These are phyloP conservation scores for Lepidium sativum DNA, from an alignment of 345 rosid genomes.

Conservation along the genomic window DNA sequence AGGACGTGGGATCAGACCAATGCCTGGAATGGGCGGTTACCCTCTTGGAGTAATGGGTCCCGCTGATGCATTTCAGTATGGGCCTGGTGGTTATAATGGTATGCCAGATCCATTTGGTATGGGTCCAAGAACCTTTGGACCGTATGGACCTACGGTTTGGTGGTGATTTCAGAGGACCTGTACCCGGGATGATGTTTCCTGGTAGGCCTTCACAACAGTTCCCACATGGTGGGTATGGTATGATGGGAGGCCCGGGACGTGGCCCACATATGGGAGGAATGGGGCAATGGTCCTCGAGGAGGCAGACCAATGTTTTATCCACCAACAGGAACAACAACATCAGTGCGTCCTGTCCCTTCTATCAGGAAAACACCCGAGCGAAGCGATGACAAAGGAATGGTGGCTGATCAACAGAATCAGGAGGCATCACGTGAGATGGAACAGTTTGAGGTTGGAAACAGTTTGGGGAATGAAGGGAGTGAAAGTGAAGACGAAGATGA, in stretches of 20 bases:
- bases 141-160: slow-evolving; percentile 88
- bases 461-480: slow-evolving; percentile 49
- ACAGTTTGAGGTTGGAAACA: slow-evolving; percentile 43
- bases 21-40: slow-evolving; percentile 81
- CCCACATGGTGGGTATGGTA: slow-evolving; percentile 78
- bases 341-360: slow-evolving; percentile 39
- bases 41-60: slow-evolving; percentile 79
- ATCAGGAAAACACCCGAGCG: slow-evolving; percentile 41
- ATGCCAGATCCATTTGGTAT: slow-evolving; percentile 82
- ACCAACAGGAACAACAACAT: slow-evolving; percentile 31
- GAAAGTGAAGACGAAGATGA: slow-evolving; percentile 83
- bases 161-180: slow-evolving; percentile 76
- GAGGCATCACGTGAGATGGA: slow-evolving; percentile 41
- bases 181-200: slow-evolving; percentile 87
- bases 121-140: slow-evolving; percentile 76
- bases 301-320: slow-evolving; percentile 52
- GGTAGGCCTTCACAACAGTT: slow-evolving; percentile 92
- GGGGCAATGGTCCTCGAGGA: slow-evolving; percentile 55
- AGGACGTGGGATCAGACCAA: slow-evolving; percentile 73
- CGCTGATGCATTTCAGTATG: slow-evolving; percentile 72
- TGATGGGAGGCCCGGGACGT: slow-evolving; percentile 92
- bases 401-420: slow-evolving; percentile 32
- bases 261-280: slow-evolving; percentile 79
- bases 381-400: slow-evolving; percentile 36
- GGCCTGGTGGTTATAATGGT: slow-evolving; percentile 67